Percentiles rank a stretch among this genome's conserved stretches.
phyloP scores from a whole-genome alignment of 257 asterid species.

The Henckelia pumila region DNA sequence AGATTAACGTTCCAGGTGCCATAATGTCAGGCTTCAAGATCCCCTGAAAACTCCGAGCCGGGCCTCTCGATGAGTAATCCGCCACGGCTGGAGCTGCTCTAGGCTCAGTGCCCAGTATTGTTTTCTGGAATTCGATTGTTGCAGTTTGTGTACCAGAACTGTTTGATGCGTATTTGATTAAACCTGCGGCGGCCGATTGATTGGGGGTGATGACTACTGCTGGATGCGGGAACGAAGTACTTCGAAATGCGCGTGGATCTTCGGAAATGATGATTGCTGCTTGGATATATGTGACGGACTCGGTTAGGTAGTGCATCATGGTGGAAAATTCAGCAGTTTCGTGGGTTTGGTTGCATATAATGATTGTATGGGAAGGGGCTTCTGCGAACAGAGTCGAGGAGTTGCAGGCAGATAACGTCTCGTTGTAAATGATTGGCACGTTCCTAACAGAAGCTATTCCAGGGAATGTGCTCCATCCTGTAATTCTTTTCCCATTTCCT shows the following conservation, averaged over 20 bases:
- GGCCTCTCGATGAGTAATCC: conserved; percentile 45
- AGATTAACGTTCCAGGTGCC: conserved; percentile 51
- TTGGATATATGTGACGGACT: conserved; percentile 22
- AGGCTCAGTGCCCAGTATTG: conserved; percentile 39
- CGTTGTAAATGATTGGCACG: conserved; percentile 40
- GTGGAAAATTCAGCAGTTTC: conserved; percentile 20
- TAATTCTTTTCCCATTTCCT: conserved; percentile 35
- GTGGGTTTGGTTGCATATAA: conserved; percentile 32
- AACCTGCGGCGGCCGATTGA: conserved; percentile 24
- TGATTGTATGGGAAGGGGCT: background rate
- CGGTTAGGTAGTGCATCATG: conserved; percentile 19
- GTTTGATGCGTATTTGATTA: conserved; percentile 40
- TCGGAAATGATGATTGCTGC: conserved; percentile 47
- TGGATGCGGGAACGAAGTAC: conserved; percentile 28
- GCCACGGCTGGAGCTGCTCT: conserved; percentile 57
- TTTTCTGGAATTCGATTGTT: conserved; percentile 44
- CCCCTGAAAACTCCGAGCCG: conserved; percentile 39
- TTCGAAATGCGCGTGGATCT: conserved; percentile 24
- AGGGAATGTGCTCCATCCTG: conserved; percentile 49
- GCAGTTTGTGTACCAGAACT: conserved; percentile 30
- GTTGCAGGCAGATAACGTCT: conserved; percentile 39
- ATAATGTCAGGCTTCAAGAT: conserved; percentile 56
- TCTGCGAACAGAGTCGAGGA: background rate
- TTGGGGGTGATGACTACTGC: conserved; percentile 41
- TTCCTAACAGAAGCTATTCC: conserved; percentile 32